These are phyloP conservation scores for Botrytis fabae DNA, from an alignment of 2,329 filamentous ascomycete genomes.

Conservation along the genomic window DNA sequence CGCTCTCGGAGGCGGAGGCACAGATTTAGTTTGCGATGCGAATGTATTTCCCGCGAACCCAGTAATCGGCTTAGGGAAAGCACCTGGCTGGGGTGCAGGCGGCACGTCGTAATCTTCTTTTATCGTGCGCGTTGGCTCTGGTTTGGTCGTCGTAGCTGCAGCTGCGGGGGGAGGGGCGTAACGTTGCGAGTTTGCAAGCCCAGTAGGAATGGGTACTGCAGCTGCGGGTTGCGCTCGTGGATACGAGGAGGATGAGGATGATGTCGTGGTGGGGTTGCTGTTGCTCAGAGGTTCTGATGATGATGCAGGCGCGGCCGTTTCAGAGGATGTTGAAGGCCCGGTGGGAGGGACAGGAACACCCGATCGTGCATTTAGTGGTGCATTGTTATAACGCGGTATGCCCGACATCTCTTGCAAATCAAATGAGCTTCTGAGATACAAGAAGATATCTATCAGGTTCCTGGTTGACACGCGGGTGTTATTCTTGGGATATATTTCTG, in stretches of 20 bases:
- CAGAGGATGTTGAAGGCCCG: constrained; percentile 42
- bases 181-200: constrained; percentile 5
- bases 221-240: constrained; percentile 52
- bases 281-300: constrained; percentile 27
- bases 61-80: constrained; percentile 49
- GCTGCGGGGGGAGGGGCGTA: constrained; percentile 38
- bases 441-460: constrained; percentile 12
- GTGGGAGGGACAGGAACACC: constrained; percentile 37
- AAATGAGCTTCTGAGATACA: background rate
- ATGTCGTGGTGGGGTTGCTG: constrained; percentile 36
- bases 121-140: constrained; percentile 47
- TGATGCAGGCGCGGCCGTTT: constrained; percentile 43
- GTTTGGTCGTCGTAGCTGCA: constrained; percentile 29
- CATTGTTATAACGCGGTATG: constrained; percentile 59
- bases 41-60: constrained; percentile 28
- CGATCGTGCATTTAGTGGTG: constrained; percentile 55
- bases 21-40: constrained; percentile 28
- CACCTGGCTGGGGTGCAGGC: constrained; percentile 58
- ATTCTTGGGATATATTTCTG: constrained; percentile 12
- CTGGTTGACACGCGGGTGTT: background rate
- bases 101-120: constrained; percentile 44
- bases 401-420: constrained; percentile 53
- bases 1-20: constrained; percentile 51
- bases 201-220: constrained; percentile 38
- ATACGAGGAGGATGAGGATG: constrained; percentile 39